phyloP scores from a whole-genome alignment of 192 early-diverging fungal genomes.

The Pilaira anomala region DNA sequence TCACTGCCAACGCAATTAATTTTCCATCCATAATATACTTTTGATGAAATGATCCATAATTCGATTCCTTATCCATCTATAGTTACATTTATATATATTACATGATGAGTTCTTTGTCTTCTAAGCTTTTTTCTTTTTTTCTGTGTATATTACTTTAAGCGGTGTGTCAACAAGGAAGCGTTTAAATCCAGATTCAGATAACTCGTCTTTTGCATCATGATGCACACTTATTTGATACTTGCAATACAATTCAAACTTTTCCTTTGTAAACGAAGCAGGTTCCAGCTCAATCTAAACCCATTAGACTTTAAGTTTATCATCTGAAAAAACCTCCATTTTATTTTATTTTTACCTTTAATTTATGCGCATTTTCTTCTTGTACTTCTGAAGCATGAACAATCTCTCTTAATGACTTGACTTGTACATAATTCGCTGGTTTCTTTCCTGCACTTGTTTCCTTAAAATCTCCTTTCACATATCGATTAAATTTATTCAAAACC shows the following conservation, averaged over 20 bases:
- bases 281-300: slow-evolving; percentile 52
- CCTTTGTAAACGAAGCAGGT: slow-evolving; percentile 63
- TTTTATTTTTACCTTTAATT: slow-evolving; percentile 4
- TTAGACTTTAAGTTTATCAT: background rate
- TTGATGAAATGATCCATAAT: slow-evolving; percentile 85
- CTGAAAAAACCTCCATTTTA: background rate
- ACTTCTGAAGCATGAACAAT: slow-evolving; percentile 1
- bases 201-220: slow-evolving; percentile 56
- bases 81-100: background rate
- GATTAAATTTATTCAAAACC: slow-evolving; percentile 60
- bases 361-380: background rate
- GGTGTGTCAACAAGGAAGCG: slow-evolving; percentile 81
- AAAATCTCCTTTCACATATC: slow-evolving; percentile 45
- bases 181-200: slow-evolving; percentile 49
- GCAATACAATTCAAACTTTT: slow-evolving; percentile 72
- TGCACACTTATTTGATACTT: slow-evolving; percentile 87
- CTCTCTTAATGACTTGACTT: background rate
- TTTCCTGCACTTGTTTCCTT: slow-evolving; percentile 22
- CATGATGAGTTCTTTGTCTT: no score
- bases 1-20: slow-evolving; percentile 85
- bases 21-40: slow-evolving; percentile 82
- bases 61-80: slow-evolving; percentile 1
- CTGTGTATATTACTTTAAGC: slow-evolving; percentile 55
- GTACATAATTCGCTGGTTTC: slow-evolving; percentile 12
- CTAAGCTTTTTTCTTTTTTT: background rate